These are phyloP conservation scores for Corylus heterophylla DNA, from an alignment of 306 rosid genomes.

Conservation along the genomic window DNA sequence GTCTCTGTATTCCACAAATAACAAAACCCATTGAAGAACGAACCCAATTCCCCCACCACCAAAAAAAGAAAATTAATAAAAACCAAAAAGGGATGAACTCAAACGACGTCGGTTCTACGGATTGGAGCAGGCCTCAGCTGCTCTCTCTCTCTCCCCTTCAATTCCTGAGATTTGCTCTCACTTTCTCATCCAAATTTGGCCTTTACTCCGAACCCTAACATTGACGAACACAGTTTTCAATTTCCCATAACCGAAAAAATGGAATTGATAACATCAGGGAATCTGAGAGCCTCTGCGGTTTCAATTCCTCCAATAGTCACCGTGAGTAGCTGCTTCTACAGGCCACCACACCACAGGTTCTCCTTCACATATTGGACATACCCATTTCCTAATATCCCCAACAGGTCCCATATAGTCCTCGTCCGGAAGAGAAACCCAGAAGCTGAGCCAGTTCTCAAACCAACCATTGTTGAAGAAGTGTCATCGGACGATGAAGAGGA, in stretches of 20 bases:
- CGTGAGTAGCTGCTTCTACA: conserved; percentile 13
- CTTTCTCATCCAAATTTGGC: too few relatives aligned
- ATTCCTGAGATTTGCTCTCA: too few relatives aligned
- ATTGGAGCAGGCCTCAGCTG: too few relatives aligned
- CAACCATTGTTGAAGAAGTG: conserved; percentile 57
- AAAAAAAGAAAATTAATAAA: too few relatives aligned
- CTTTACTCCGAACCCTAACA: not conserved
- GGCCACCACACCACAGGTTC: conserved; percentile 6
- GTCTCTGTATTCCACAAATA: too few relatives aligned
- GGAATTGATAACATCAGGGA: conserved; percentile 36
- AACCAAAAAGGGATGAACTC: not conserved
- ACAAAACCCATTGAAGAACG: not conserved
- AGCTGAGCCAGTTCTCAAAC: conserved; percentile 56
- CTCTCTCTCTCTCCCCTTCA: too few relatives aligned
- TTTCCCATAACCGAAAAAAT: conserved; percentile 27
- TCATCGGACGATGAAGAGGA: conserved; percentile 51
- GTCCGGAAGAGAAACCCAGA: conserved; percentile 53
- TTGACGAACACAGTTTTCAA: not conserved
- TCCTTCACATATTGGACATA: conserved; percentile 22
- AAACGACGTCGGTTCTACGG: conserved; percentile 3
- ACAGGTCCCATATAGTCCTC: conserved; percentile 23
- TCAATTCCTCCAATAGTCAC: conserved; percentile 28
- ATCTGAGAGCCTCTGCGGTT: conserved; percentile 23
- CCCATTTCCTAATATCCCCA: conserved; percentile 28
- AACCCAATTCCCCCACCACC: too few relatives aligned